Conservation (phyloP, 352 stramenopile species). For the Albugo laibachii region DNA sequence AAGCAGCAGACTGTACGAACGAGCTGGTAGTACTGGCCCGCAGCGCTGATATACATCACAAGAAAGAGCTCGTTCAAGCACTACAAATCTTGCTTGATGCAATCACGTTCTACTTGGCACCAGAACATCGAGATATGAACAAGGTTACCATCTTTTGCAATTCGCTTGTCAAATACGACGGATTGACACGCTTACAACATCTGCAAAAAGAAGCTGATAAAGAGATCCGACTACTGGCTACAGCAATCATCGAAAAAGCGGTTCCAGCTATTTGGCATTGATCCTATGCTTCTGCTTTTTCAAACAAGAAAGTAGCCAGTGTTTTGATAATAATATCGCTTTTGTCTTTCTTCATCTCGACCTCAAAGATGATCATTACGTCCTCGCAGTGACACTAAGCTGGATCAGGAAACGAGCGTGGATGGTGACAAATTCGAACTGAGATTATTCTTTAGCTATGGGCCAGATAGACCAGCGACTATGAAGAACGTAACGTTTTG, state of each 20-base stretch:
- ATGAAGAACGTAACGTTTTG: too few relatives aligned
- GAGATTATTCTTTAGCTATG: too few relatives aligned
- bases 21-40: background rate
- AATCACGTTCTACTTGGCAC: conserved; percentile 42
- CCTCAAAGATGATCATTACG: too few relatives aligned
- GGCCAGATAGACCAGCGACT: too few relatives aligned
- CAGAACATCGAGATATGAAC: conserved; percentile 50
- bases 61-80: conserved; percentile 21
- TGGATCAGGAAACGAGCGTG: too few relatives aligned
- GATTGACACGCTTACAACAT: conserved; percentile 34
- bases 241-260: conserved; percentile 63
- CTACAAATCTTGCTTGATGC: conserved; percentile 49
- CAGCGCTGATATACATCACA: conserved; percentile 2
- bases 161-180: conserved; percentile 48
- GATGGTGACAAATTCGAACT: too few relatives aligned
- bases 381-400: too few relatives aligned
- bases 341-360: too few relatives aligned
- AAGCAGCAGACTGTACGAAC: too few relatives aligned
- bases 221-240: conserved; percentile 34
- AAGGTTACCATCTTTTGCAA: conserved; percentile 74
- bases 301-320: too few relatives aligned
- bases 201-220: conserved; percentile 28
- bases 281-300: too few relatives aligned
- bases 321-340: too few relatives aligned
- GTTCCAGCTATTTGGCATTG: conserved; percentile 66